These are phyloP conservation scores for Cladophialophora exuberans DNA, from an alignment of 2,329 filamentous ascomycete genomes.

Conservation along the genomic window DNA sequence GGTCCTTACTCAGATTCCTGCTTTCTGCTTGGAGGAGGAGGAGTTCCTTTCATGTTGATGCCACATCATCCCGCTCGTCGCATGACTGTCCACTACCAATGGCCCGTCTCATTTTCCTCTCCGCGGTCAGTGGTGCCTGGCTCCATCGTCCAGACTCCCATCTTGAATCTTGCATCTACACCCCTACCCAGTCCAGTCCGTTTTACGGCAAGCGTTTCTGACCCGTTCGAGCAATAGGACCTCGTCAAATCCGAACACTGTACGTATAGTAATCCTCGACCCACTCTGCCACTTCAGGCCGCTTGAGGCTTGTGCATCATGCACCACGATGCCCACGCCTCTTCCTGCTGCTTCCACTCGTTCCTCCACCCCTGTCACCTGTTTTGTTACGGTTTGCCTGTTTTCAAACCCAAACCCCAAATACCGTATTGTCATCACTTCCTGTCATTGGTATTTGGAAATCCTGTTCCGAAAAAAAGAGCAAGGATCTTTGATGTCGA, in stretches of 20 bases:
- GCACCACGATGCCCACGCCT: constrained; percentile 10
- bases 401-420: constrained; percentile 20
- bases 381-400: constrained; percentile 13
- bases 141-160: constrained; percentile 15
- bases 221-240: constrained; percentile 31
- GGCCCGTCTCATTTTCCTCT: background rate
- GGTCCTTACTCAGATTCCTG: constrained; percentile 28
- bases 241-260: constrained; percentile 28
- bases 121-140: constrained; percentile 20
- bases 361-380: background rate
- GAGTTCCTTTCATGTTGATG: constrained; percentile 4
- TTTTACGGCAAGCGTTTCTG: constrained; percentile 22
- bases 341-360: constrained; percentile 15
- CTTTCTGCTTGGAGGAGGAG: constrained; percentile 7
- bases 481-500: constrained; percentile 23
- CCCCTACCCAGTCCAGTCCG: constrained; percentile 5
- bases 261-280: constrained; percentile 32
- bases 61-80: constrained; percentile 18
- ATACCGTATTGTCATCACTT: constrained; percentile 18
- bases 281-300: constrained; percentile 17
- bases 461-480: constrained; percentile 13
- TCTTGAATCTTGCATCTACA: constrained; percentile 18
- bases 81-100: constrained; percentile 16
- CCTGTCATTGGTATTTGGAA: constrained; percentile 13
- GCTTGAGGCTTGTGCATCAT: constrained; percentile 7